phyloP scores from a whole-genome alignment of 2,329 filamentous ascomycete genomes.

The Cordyceps cicadae region DNA sequence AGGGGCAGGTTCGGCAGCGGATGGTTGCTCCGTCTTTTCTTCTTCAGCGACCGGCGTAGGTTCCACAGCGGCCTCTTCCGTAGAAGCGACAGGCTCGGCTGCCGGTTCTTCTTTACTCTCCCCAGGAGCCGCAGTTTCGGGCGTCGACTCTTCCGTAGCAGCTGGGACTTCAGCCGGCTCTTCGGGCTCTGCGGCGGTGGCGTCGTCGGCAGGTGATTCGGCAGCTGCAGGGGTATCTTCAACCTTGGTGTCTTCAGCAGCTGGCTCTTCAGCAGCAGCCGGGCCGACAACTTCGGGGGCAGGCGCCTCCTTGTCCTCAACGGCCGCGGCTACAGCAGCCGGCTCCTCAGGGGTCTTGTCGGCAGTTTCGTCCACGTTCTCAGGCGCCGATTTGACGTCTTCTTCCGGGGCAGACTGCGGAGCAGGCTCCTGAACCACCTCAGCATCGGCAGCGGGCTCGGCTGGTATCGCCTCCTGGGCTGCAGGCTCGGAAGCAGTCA shows the following conservation, averaged over 20 bases:
- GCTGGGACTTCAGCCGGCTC: background rate
- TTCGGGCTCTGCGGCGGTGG: background rate
- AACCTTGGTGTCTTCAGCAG: constrained; percentile 1
- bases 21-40: background rate
- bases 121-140: background rate
- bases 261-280: background rate
- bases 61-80: background rate
- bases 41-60: background rate
- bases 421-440: background rate
- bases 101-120: background rate
- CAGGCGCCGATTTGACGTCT: background rate
- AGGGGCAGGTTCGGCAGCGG: background rate
- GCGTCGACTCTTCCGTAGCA: background rate
- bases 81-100: background rate
- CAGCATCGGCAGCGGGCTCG: background rate
- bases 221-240: background rate
- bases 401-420: background rate
- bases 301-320: constrained; percentile 1
- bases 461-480: constrained; percentile 2
- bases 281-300: background rate
- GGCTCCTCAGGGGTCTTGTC: background rate
- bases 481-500: background rate
- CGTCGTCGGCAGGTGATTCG: background rate
- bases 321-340: constrained; percentile 9
- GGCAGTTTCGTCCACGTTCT: background rate